These are phyloP conservation scores for Gliomastix tumulicola DNA, from an alignment of 2,329 filamentous ascomycete species.

Conservation along the genomic window DNA sequence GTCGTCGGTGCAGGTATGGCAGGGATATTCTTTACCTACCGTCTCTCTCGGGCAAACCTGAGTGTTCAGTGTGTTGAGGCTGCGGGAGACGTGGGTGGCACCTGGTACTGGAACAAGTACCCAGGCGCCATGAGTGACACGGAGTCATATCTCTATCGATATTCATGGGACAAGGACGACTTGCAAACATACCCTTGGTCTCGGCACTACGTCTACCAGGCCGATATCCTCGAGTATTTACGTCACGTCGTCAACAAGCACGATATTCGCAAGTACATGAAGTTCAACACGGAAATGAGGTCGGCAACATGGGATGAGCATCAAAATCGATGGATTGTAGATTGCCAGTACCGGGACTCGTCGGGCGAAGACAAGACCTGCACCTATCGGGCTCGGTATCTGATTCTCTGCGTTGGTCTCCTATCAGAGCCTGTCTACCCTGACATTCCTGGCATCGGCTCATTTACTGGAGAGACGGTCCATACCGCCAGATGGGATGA, in stretches of 20 bases:
- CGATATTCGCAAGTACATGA: constrained; percentile 24
- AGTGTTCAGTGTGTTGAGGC: constrained; percentile 32
- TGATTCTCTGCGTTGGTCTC: neutral
- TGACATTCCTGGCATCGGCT: neutral
- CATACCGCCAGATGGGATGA: constrained; percentile 29
- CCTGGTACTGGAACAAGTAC: constrained; percentile 46
- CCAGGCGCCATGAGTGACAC: constrained; percentile 48
- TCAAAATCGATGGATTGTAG: constrained; percentile 17
- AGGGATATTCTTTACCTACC: too few species aligned
- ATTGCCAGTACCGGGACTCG: too few species aligned
- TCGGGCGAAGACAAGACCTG: too few species aligned
- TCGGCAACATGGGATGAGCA: constrained; percentile 22
- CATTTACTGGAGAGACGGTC: constrained; percentile 25
- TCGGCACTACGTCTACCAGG: neutral
- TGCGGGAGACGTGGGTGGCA: constrained; percentile 38
- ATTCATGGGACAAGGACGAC: neutral
- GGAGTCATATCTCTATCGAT: constrained; percentile 22
- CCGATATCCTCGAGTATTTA: constrained; percentile 6
- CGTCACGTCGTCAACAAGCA: constrained; percentile 7
- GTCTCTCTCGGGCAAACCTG: too few species aligned
- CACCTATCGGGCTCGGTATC: neutral
- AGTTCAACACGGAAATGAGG: constrained; percentile 28
- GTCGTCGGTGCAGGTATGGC: too few species aligned
- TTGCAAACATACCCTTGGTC: neutral
- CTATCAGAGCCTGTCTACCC: neutral